Evolutionary conservation across 2,329 filamentous ascomycete species (phyloP), one percentile per base, ranked within the genome.

Genomic region (Colletotrichum siamense): DNA sequence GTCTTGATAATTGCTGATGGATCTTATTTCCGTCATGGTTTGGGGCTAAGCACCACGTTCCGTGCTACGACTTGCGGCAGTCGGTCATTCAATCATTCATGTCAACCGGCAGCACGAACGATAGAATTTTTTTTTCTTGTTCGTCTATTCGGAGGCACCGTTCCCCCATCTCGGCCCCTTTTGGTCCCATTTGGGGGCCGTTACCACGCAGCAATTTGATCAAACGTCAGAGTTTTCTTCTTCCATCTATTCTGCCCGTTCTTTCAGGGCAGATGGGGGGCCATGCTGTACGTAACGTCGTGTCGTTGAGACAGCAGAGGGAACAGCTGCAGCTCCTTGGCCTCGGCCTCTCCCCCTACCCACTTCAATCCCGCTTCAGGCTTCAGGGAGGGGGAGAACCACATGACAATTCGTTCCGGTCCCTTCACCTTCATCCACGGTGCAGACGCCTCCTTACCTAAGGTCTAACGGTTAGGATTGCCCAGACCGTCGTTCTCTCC

Each of bases 231-330:
- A 61, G 22, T 26, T 62, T 30, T 62, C 30, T 22, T n/a, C 26
- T 62, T 62, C 55, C 22, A 59, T 28, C 24, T 59, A 59, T 49
- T 49, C 44, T 49, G 44, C n/a, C 44, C 44, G 44, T 22, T 22
- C 44, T 49, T 49, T 49, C 44, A 22, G 44, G 44, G n/a, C 44
- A 49, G 44, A 49, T 49, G 44, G 44, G 44, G 44, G 44, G 44
- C 44, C 71, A 44, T 67, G 63, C 71, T 73, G 71, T 73, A 70
- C 28, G 24, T 22, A 64, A 70, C 55, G 66, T 32, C 57, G n/a
- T 36, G 59, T 55, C 65, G 32, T 32, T 49, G 44, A 66, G 24
- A 68, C 22, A 36, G 34, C 26, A 39, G 64, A 73, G 24, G 22
- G 61, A 69, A 34, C 28, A 36, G 26, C 28, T 49, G 44, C 28